phyloP scores from a whole-genome alignment of 129 eudicot species.

The Gnaphalium uliginosum region DNA sequence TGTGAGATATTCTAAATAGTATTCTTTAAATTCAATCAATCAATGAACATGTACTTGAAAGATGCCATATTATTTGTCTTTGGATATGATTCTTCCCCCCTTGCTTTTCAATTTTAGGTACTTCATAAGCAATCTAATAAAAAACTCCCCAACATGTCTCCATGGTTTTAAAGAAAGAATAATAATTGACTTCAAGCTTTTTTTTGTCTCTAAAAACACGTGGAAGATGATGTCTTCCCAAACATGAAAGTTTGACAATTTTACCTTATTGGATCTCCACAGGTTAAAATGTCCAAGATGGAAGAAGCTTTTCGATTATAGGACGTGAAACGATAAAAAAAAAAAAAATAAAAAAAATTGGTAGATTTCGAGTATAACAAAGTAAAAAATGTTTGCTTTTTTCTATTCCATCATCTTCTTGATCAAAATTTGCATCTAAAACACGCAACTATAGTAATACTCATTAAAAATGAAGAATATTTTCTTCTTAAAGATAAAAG shows the following conservation, averaged over 20 bases:
- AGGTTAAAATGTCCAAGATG: neutral
- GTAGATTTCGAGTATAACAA: no score
- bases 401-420: no score
- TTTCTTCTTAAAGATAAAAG: neutral
- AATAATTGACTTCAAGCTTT: conserved; percentile 42
- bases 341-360: neutral
- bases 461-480: no score
- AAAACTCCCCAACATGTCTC: conserved; percentile 40
- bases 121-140: conserved; percentile 38
- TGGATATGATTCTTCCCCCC: conserved; percentile 69
- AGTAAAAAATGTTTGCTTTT: neutral
- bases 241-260: conserved; percentile 11
- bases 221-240: conserved; percentile 33
- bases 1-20: conserved; percentile 22
- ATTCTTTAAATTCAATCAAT: conserved; percentile 21
- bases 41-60: conserved; percentile 35
- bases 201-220: conserved; percentile 31
- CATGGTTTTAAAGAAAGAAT: conserved; percentile 34
- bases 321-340: neutral
- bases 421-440: no score
- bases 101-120: conserved; percentile 38
- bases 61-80: conserved; percentile 37
- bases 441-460: no score
- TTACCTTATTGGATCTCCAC: neutral
- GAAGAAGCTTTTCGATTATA: neutral